Base-by-base conservation (phyloP, 768 basidiomycete genomes). In the Paxillus involutus region DNA sequence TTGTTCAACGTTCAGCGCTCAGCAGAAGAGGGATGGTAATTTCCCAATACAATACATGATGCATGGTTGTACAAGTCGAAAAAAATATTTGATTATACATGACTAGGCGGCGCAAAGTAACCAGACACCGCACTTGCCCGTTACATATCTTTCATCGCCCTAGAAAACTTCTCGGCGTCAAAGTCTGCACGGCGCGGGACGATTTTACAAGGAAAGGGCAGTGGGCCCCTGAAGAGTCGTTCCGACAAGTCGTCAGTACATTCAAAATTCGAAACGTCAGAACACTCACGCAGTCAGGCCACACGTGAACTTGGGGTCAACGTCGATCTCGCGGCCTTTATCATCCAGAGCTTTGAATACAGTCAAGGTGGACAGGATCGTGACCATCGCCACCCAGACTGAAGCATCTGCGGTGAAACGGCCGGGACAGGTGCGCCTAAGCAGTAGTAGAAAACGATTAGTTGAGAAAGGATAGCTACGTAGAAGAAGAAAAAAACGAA, bases 391-490 rank as follows among this genome's bases (percentile, higher is more conserved):
- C 5, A 24, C 36, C 54, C 54, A 55, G 10, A 55, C 2, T 14
- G 51, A 33, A 10, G 44, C 36, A 41, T 53, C 54, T 0, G 13
- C 52, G 33, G 21, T 16, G 8, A 45, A 40, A 3, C 52, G 43
- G 42, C 54, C 65, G 26, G 14, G 26, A 47, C 32, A 47, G n/a
- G 33, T 37, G n/a, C 36, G 46, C 36, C 46, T 47, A 33, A 35
- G 33, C 5, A 35, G 11, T 5, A 35, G 35, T 12, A 10, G 11
- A 12, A 26, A 16, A 29, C 44, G 6, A 6, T 32, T 19, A 29
- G 8, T 1, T 21, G 10, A 17, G 4, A 40, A 40, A 16, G 8
- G 17, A 48, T 32, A 17, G 17, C n/a, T 32, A 32, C 32, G 32
- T 32, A 32, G 32, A 6, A 6, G n/a, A 16, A n/a, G n/a, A 40